Conservation (phyloP, 2,329 filamentous ascomycete genomes). For the Pseudocercospora musae region DNA sequence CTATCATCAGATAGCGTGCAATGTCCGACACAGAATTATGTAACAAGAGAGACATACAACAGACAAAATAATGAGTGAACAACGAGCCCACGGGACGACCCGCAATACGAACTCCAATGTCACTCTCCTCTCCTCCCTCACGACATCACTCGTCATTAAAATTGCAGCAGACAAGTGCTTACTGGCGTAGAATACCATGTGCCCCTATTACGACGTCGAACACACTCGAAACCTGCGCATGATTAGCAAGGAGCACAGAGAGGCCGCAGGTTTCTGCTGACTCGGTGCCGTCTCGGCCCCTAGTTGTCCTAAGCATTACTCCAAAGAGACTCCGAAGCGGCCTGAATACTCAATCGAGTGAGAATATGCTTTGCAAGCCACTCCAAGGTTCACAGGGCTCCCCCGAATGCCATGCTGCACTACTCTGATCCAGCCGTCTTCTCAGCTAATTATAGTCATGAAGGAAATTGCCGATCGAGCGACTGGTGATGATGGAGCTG, state of each 20-base stretch:
- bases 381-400: not conserved
- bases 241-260: too few species aligned
- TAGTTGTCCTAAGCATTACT: not conserved
- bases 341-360: too few species aligned
- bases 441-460: not conserved
- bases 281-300: not conserved
- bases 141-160: not conserved
- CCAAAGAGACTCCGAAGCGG: too few species aligned
- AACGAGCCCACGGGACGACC: too few species aligned
- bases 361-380: not conserved
- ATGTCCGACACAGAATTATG: too few species aligned
- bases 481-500: not conserved
- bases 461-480: not conserved
- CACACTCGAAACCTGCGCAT: not conserved
- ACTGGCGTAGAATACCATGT: not conserved
- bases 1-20: too few species aligned
- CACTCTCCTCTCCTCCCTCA: too few species aligned
- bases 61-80: too few species aligned
- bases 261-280: too few species aligned
- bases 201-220: not conserved
- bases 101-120: too few species aligned
- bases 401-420: not conserved
- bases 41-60: too few species aligned
- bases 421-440: not conserved
- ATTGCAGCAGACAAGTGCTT: not conserved